These are phyloP conservation scores for Scedosporium aurantiacum DNA, from an alignment of 2,329 filamentous ascomycete genomes.

Conservation along the genomic window DNA sequence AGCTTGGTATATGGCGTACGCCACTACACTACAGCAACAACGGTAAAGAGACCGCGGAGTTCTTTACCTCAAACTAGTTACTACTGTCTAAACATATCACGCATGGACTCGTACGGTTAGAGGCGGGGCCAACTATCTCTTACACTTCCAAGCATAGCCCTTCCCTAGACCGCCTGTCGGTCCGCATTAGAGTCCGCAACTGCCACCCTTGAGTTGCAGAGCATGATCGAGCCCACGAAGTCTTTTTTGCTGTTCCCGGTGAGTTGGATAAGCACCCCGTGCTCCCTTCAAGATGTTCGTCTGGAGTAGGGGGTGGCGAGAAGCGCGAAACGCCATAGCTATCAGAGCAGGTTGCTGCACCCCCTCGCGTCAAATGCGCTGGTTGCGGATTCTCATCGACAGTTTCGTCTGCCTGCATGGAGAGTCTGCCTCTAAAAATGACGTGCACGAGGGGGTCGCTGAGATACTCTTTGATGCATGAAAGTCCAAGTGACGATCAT, in stretches of 20 bases:
- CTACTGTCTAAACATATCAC: not conserved
- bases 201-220: not conserved
- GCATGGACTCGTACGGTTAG: too few species aligned
- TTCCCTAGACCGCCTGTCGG: not conserved
- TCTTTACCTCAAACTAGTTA: not conserved
- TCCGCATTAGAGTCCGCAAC: too few species aligned
- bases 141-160: not conserved
- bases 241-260: not conserved
- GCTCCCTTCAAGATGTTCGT: not conserved
- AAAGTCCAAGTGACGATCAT: not conserved
- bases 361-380: not conserved
- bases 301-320: not conserved
- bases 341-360: not conserved
- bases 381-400: not conserved
- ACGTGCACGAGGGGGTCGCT: not conserved
- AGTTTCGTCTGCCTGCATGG: not conserved
- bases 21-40: not conserved
- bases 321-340: not conserved
- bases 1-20: not conserved
- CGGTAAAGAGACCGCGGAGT: not conserved
- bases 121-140: too few species aligned
- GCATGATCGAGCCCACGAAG: not conserved
- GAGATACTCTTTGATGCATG: too few species aligned
- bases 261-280: not conserved
- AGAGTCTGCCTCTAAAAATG: not conserved